Evolutionary conservation across 2,329 filamentous ascomycete species (phyloP).

Genomic region (Aspergillus thermomutatus): DNA sequence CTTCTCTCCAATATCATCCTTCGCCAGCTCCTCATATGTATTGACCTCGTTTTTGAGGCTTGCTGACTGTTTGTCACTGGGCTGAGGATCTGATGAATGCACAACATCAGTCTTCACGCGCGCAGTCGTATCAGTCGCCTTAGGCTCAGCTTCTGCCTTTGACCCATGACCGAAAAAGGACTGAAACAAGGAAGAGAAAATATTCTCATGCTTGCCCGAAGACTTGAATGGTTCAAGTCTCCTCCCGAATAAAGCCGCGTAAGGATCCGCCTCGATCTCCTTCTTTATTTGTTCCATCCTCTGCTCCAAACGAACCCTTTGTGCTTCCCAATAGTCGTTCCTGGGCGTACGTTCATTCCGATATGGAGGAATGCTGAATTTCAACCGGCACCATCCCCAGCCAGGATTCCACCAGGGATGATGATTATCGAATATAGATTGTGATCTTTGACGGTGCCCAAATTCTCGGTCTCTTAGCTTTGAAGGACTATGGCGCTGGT

Average conservation of each 20-base stretch:
- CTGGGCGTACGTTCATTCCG: not conserved
- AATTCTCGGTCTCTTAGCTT: not conserved
- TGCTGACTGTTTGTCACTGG: constrained; percentile 2
- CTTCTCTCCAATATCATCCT: constrained; percentile 6
- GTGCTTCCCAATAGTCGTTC: constrained; percentile 19
- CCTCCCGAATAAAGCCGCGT: constrained; percentile 39
- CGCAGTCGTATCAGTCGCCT: not conserved
- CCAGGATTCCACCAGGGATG: constrained; percentile 14
- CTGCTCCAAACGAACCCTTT: constrained; percentile 19
- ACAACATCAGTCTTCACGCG: not conserved
- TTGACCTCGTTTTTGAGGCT: not conserved
- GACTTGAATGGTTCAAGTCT: constrained; percentile 24
- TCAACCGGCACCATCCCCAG: constrained; percentile 9
- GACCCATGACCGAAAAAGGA: constrained; percentile 22
- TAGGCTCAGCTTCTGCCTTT: constrained; percentile 1
- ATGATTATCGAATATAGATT: constrained; percentile 2
- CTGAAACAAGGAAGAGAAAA: constrained; percentile 30
- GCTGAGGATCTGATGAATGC: constrained; percentile 2
- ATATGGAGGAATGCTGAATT: not conserved
- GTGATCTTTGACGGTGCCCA: constrained; percentile 1
- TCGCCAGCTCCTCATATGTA: not conserved
- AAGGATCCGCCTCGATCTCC: constrained; percentile 37
- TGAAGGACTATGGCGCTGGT: not conserved
- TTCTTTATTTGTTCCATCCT: constrained; percentile 38
- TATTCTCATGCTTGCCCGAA: constrained; percentile 17